These are phyloP conservation scores for Pyrenophora teres DNA, from an alignment of 2,329 filamentous ascomycete species.

Conservation along the genomic window DNA sequence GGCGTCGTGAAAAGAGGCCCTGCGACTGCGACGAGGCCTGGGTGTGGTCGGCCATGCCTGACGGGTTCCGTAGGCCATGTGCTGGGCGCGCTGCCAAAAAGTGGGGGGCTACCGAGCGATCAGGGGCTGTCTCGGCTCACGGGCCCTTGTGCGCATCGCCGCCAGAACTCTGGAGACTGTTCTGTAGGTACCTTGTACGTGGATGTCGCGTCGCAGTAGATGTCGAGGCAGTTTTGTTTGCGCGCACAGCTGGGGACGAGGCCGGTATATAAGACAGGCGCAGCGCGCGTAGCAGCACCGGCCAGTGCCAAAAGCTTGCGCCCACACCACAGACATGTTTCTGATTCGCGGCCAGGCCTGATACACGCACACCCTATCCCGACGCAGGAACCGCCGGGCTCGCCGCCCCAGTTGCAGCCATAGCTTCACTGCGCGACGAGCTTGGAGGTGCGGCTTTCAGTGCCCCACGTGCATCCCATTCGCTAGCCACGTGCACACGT, in stretches of 20 bases:
- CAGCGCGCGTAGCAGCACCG: neutral
- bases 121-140: conserved; percentile 19
- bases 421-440: too few species aligned
- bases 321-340: conserved; percentile 1
- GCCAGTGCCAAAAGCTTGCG: neutral
- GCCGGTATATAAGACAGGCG: neutral
- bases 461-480: too few species aligned
- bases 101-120: conserved; percentile 17
- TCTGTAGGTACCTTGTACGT: too few species aligned
- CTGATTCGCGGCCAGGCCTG: conserved; percentile 11
- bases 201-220: neutral
- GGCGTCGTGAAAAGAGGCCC: conserved; percentile 39
- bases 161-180: neutral
- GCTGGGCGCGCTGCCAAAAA: neutral
- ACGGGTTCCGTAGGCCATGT: neutral
- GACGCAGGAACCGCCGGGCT: conserved; percentile 16
- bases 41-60: conserved; percentile 24
- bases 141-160: conserved; percentile 4
- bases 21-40: neutral
- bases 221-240: neutral
- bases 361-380: conserved; percentile 9
- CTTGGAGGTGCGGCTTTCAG: too few species aligned
- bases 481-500: too few species aligned
- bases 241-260: neutral
- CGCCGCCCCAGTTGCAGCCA: too few species aligned